These are phyloP conservation scores for Schizosaccharomyces osmophilus DNA, from an alignment of 805 yeast genomes.

Conservation along the genomic window DNA sequence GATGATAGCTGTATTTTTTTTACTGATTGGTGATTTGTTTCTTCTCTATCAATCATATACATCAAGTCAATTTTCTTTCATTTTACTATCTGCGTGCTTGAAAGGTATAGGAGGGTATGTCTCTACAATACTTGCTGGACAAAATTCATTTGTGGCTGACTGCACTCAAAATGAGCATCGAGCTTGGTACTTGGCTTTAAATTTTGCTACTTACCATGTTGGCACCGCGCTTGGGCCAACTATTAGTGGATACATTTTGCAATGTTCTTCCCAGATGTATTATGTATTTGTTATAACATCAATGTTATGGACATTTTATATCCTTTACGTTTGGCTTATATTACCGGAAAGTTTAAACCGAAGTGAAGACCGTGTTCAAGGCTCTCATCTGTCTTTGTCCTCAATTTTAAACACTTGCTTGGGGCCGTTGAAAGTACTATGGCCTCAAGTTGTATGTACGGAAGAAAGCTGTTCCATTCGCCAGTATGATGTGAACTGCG, in stretches of 20 bases:
- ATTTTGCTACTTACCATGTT: constrained; percentile 1
- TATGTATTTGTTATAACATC: background rate
- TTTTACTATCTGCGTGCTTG: background rate
- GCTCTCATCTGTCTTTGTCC: background rate
- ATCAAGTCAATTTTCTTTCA: background rate
- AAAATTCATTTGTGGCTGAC: constrained; percentile 1
- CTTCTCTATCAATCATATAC: background rate
- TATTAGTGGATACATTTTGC: background rate
- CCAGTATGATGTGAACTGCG: background rate
- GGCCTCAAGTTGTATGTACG: background rate
- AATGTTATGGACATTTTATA: background rate
- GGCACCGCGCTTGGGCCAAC: constrained; percentile 1
- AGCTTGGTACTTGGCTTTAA: background rate
- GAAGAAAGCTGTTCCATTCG: background rate
- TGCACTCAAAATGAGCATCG: background rate
- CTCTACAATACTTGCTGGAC: background rate
- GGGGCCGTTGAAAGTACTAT: background rate
- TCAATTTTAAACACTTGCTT: background rate
- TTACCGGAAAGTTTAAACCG: background rate
- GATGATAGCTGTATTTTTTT: background rate
- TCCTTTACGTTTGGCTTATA: background rate
- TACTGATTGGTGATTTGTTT: background rate
- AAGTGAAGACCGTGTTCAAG: background rate
- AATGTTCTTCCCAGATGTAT: background rate
- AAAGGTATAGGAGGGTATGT: constrained; percentile 1